Conservation (phyloP, 2,329 filamentous ascomycete genomes). For the Aspergillus uvarum region DNA sequence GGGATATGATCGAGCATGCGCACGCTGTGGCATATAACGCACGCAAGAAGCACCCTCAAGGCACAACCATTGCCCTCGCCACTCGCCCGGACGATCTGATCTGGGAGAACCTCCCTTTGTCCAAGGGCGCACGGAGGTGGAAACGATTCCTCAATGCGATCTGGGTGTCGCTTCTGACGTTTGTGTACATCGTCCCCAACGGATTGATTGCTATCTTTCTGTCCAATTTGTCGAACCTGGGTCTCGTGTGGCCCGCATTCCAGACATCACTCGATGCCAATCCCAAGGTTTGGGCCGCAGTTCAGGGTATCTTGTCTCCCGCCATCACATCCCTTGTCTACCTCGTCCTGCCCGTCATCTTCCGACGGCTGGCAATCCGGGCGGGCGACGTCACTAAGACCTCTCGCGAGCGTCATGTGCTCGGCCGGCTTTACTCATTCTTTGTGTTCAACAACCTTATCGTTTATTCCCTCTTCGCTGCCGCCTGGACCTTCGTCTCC, state of each 20-base stretch:
- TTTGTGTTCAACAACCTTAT: constrained; percentile 97
- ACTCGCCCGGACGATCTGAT: constrained; percentile 89
- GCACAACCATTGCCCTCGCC: constrained; percentile 73
- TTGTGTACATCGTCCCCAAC: constrained; percentile 89
- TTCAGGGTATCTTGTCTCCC: constrained; percentile 89
- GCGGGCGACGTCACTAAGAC: constrained; percentile 91
- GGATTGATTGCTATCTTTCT: constrained; percentile 92
- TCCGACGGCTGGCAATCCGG: constrained; percentile 78
- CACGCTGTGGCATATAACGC: constrained; percentile 82
- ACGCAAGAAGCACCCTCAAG: constrained; percentile 76
- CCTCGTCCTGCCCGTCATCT: constrained; percentile 82
- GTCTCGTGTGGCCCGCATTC: constrained; percentile 76
- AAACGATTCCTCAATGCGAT: constrained; percentile 76
- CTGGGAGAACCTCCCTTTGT: constrained; percentile 86
- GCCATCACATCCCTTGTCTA: constrained; percentile 86
- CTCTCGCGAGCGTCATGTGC: constrained; percentile 84
- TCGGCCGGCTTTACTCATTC: constrained; percentile 87
- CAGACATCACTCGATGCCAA: constrained; percentile 61
- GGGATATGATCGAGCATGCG: constrained; percentile 81
- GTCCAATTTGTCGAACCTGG: constrained; percentile 79
- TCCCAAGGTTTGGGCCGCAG: constrained; percentile 72
- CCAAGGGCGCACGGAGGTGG: constrained; percentile 66
- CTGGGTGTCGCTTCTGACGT: constrained; percentile 77
- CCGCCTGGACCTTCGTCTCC: constrained; percentile 71
- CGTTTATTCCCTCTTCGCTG: constrained; percentile 88